Conservation (phyloP, 148 eudicot species). For the Vaccinium corymbosum region DNA sequence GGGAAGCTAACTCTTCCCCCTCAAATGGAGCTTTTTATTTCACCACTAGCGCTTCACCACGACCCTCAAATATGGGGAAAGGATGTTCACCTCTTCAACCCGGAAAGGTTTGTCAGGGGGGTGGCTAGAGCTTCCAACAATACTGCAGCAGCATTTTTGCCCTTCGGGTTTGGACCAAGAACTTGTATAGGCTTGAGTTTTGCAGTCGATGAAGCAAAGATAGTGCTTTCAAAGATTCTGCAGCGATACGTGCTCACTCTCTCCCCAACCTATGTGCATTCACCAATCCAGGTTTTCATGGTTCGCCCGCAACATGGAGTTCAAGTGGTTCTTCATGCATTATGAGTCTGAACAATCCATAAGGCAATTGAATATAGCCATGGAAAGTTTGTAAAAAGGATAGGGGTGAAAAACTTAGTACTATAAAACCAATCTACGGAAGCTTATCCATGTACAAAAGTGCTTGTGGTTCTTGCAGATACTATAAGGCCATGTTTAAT, state of each 20-base stretch:
- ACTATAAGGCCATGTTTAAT: no score
- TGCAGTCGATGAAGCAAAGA: slow-evolving; percentile 9
- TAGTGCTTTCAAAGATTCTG: slow-evolving; percentile 11
- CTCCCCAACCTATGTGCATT: slow-evolving; percentile 12
- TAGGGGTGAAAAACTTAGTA: no score
- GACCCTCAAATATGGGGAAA: slow-evolving; percentile 14
- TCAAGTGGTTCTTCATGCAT: slow-evolving; percentile 3
- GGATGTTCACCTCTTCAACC: neutral
- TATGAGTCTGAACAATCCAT: neutral
- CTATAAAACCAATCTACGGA: no score
- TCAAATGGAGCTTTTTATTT: neutral
- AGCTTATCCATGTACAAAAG: no score
- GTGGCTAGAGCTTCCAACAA: slow-evolving; percentile 9
- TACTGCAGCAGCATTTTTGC: neutral
- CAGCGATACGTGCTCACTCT: slow-evolving; percentile 16
- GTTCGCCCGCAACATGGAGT: slow-evolving; percentile 13
- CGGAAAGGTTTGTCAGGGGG: slow-evolving; percentile 10
- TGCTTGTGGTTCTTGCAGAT: no score
- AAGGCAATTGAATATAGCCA: no score
- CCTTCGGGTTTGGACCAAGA: slow-evolving; percentile 13
- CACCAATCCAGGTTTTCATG: slow-evolving; percentile 1
- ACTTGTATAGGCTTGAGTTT: slow-evolving; percentile 5
- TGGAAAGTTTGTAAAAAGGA: no score
- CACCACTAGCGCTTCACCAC: neutral
- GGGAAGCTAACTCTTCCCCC: slow-evolving; percentile 15